A percentile compares a stretch with the other conserved stretches of the same genome.
These are phyloP conservation scores for Fusarium cicatricum DNA, from an alignment of 2,329 filamentous ascomycete genomes.

Conservation along the genomic window DNA sequence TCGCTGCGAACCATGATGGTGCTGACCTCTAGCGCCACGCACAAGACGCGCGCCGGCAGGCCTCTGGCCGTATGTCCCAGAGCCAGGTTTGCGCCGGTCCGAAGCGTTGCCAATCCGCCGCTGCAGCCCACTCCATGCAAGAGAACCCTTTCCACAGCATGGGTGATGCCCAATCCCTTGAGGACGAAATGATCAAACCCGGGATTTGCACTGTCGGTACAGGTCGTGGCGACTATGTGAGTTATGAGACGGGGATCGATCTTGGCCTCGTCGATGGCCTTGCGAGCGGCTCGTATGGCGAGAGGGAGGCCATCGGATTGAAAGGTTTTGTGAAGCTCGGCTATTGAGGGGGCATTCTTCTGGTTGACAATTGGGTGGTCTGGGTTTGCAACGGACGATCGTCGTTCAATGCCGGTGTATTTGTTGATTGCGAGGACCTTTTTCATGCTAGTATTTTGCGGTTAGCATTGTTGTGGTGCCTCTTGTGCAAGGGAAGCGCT, in stretches of 20 bases:
- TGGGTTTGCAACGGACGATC: slow-evolving; percentile 68
- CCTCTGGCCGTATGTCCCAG: slow-evolving; percentile 67
- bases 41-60: slow-evolving; percentile 68
- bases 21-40: slow-evolving; percentile 70
- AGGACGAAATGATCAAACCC: slow-evolving; percentile 73
- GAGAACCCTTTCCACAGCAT: slow-evolving; percentile 69
- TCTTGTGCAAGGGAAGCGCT: slow-evolving; percentile 41
- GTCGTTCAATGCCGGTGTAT: slow-evolving; percentile 70
- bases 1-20: slow-evolving; percentile 70
- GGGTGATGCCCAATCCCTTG: slow-evolving; percentile 64
- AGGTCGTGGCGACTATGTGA: slow-evolving; percentile 73
- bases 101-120: slow-evolving; percentile 67
- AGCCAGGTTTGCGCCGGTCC: slow-evolving; percentile 73
- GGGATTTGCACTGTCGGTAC: slow-evolving; percentile 74
- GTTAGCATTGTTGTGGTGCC: not conserved
- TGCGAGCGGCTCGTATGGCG: slow-evolving; percentile 61
- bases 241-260: slow-evolving; percentile 64
- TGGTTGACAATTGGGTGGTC: slow-evolving; percentile 70
- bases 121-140: slow-evolving; percentile 73
- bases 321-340: slow-evolving; percentile 63
- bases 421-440: slow-evolving; percentile 71
- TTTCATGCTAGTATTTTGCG: slow-evolving; percentile 57
- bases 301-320: slow-evolving; percentile 66
- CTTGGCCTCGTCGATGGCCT: slow-evolving; percentile 64
- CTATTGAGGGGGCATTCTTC: slow-evolving; percentile 59